phyloP scores from a whole-genome alignment of 176 grass and related monocot genomes.

The Elaeis guineensis region DNA sequence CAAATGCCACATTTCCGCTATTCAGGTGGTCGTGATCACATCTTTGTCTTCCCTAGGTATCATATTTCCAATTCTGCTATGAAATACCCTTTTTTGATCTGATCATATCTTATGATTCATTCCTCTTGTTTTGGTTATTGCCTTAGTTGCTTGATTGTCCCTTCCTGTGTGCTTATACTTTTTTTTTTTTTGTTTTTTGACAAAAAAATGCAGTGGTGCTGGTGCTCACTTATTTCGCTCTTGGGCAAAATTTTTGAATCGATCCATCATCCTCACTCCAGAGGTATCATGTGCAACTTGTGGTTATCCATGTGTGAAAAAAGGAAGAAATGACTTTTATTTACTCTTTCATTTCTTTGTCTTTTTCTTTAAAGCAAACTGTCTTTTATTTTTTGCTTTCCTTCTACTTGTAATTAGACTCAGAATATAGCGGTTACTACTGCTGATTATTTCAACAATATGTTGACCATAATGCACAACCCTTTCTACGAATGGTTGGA shows the following conservation, averaged over 20 bases:
- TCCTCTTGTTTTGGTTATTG: too few relatives aligned
- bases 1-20: slow-evolving; percentile 94
- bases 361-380: too few relatives aligned
- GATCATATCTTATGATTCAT: too few relatives aligned
- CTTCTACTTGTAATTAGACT: too few relatives aligned
- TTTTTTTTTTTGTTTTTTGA: background rate
- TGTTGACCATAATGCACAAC: too few relatives aligned
- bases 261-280: slow-evolving; percentile 90
- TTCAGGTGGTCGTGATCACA: slow-evolving; percentile 85
- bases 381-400: too few relatives aligned
- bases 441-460: too few relatives aligned
- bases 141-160: too few relatives aligned
- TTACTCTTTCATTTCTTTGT: slow-evolving; percentile 2
- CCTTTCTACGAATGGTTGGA: too few relatives aligned
- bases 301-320: background rate
- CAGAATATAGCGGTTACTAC: too few relatives aligned
- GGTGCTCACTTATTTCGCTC: slow-evolving; percentile 85
- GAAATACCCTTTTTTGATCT: too few relatives aligned
- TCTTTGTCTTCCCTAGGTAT: slow-evolving; percentile 98
- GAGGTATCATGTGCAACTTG: slow-evolving; percentile 38
- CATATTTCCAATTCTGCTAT: background rate
- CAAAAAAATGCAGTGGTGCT: slow-evolving; percentile 57
- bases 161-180: background rate
- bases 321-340: background rate
- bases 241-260: slow-evolving; percentile 78